These are phyloP conservation scores for Tulasnella sp. DNA, from an alignment of 768 basidiomycete genomes.

Conservation along the genomic window DNA sequence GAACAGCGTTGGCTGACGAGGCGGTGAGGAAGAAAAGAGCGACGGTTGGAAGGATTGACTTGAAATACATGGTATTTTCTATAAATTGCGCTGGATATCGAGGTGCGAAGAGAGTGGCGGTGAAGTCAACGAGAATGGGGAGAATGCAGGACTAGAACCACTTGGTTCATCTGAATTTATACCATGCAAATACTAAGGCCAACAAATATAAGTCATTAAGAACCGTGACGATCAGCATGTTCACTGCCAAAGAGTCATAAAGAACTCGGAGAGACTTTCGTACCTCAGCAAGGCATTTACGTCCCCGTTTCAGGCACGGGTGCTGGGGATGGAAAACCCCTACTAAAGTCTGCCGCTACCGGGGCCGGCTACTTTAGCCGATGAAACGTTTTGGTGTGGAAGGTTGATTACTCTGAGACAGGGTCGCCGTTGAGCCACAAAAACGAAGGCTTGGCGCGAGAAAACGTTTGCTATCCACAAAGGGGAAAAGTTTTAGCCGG, in stretches of 20 bases:
- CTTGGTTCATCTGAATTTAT: background rate
- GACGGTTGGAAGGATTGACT: background rate
- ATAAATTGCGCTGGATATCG: background rate
- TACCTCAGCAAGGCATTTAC: background rate
- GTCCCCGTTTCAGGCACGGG: background rate
- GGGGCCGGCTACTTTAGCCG: background rate
- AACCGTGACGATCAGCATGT: background rate
- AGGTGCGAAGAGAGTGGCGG: background rate
- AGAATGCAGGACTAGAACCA: background rate
- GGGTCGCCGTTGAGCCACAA: no score
- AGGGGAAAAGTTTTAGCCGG: no score
- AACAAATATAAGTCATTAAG: background rate
- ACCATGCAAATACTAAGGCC: background rate
- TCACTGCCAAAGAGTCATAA: background rate
- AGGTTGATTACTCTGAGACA: no score
- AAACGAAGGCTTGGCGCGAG: no score
- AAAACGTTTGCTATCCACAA: no score
- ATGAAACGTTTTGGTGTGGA: no score
- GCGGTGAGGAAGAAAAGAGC: background rate
- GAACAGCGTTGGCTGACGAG: background rate
- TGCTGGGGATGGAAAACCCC: background rate
- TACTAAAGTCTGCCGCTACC: background rate
- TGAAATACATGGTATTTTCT: background rate
- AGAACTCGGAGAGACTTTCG: background rate
- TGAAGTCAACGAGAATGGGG: background rate